phyloP scores from a whole-genome alignment of 139 green algal genomes.

The Haematococcus lacustris region DNA sequence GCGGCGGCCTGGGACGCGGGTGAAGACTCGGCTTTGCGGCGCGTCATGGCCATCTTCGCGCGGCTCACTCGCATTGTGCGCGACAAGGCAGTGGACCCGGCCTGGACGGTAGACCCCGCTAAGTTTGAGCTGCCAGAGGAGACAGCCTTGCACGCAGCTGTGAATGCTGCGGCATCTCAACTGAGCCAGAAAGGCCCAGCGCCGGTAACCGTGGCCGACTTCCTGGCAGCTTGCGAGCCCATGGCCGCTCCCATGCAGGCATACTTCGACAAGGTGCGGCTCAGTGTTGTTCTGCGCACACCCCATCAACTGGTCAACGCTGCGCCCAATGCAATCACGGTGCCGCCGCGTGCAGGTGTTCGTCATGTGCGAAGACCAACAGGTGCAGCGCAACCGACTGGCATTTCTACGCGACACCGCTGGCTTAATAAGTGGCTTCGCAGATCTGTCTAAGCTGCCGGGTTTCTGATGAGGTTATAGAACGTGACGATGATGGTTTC shows the following conservation, averaged over 20 bases:
- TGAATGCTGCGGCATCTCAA: constrained; percentile 22
- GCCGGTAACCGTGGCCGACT: constrained; percentile 44
- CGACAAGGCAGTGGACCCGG: constrained; percentile 62
- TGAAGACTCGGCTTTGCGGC: constrained; percentile 34
- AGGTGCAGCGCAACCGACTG: constrained; percentile 75
- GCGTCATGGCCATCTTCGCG: constrained; percentile 67
- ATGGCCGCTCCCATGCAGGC: constrained; percentile 59
- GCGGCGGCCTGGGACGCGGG: constrained; percentile 30
- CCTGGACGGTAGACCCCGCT: constrained; percentile 35
- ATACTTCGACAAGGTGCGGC: constrained; percentile 90
- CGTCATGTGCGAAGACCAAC: constrained; percentile 85
- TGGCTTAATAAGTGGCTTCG: constrained; percentile 65
- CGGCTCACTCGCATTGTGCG: constrained; percentile 79
- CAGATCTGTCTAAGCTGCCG: constrained; percentile 84
- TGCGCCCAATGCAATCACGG: too few species aligned
- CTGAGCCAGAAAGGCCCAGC: too few species aligned
- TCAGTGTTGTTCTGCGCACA: too few species aligned
- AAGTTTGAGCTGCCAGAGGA: constrained; percentile 80
- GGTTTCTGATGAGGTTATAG: constrained; percentile 88
- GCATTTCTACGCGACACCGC: constrained; percentile 78
- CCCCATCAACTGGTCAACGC: too few species aligned
- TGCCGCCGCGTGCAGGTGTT: constrained; percentile 49
- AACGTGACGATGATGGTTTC: too few species aligned
- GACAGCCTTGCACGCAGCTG: constrained; percentile 50
- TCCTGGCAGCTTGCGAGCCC: constrained; percentile 44